A percentile compares a stretch with the other conserved stretches of the same genome.
These are phyloP conservation scores for Monosporascus sp. DNA, from an alignment of 2,329 filamentous ascomycete species.

Conservation along the genomic window DNA sequence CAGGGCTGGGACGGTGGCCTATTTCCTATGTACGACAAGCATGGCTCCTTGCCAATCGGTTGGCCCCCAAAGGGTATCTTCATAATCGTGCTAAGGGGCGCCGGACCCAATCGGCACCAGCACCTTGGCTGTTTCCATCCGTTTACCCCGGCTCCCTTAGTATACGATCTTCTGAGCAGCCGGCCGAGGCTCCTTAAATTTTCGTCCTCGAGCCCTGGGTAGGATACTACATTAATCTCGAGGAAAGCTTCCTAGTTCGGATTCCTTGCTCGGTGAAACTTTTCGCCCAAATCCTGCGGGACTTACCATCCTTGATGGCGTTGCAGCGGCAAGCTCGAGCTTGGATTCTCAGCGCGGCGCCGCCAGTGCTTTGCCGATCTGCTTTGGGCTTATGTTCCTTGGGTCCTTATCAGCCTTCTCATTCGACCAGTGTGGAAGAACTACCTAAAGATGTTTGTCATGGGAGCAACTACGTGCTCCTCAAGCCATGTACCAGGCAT, in stretches of 20 bases:
- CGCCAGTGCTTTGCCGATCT: background rate
- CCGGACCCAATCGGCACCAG: background rate
- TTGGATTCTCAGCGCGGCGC: background rate
- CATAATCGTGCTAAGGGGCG: background rate
- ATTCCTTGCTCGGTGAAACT: background rate
- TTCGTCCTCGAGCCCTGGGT: background rate
- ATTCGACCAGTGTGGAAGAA: background rate
- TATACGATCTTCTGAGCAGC: background rate
- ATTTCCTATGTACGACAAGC: constrained; percentile 19
- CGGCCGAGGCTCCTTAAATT: background rate
- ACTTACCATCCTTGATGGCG: background rate
- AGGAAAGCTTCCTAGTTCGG: background rate
- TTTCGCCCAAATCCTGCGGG: background rate
- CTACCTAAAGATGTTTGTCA: background rate
- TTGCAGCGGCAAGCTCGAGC: background rate
- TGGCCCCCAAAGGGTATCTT: constrained; percentile 12
- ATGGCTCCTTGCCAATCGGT: constrained; percentile 16
- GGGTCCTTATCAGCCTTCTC: background rate
- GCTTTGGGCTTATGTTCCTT: background rate
- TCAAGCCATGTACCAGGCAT: background rate
- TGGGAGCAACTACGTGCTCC: background rate
- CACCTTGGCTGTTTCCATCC: background rate
- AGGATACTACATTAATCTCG: background rate
- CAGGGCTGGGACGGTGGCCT: constrained; percentile 13
- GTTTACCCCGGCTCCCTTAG: background rate